Base-by-base conservation (phyloP, 768 basidiomycete species). In the Termitomyces sp. region DNA sequence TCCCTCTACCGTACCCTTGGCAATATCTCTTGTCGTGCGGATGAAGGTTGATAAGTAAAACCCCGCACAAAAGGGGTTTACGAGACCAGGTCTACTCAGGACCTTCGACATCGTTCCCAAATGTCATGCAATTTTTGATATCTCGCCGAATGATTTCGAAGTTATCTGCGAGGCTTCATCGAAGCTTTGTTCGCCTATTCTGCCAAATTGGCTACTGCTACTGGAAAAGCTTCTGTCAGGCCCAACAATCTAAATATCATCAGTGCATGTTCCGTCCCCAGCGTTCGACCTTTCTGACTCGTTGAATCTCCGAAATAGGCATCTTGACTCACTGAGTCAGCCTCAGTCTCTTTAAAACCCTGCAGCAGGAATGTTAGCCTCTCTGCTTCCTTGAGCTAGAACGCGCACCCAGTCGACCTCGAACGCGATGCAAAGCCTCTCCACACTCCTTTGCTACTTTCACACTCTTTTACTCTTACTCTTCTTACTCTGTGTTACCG, bases 391-490 rank as follows among this genome's bases (percentile, higher is more conserved):
- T 47, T 34, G 32, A 26, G 32, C 41, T 34, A 35, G 42, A 35
- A n/a, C 12, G 17, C 34, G 14, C 40, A 35, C n/a, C 41, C 12
- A 17, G 32, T 26, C 21, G 26, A 8, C 7, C n/a, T 32, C n/a
- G 40, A 44, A 45, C 41, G 22, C 37, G 21, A 64, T 60, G 60
- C 58, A 60, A 44, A 26, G 47, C 41, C 55, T 49, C 28, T 48
- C 45, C 44, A 49, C 58, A 58, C 35, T 61, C 55, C 15, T 61
- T 63, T 54, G 26, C 52, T 56, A 45, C 53, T 38, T 44, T 51
- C 54, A 57, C 60, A 43, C 41, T 58, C 58, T 64, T 62, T 60
- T 62, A 32, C 24, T 63, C 2, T 28, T 28, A n/a, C n/a, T n/a
- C 45, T 49, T 38, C 46, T 53, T 45, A 1, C 40, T 54, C 2